Evolutionary conservation across 225 moss, liverwort and hornwort genomes (phyloP), one percentile per base, ranked within the genome.

Genomic region (Straminergon stramineum): DNA sequence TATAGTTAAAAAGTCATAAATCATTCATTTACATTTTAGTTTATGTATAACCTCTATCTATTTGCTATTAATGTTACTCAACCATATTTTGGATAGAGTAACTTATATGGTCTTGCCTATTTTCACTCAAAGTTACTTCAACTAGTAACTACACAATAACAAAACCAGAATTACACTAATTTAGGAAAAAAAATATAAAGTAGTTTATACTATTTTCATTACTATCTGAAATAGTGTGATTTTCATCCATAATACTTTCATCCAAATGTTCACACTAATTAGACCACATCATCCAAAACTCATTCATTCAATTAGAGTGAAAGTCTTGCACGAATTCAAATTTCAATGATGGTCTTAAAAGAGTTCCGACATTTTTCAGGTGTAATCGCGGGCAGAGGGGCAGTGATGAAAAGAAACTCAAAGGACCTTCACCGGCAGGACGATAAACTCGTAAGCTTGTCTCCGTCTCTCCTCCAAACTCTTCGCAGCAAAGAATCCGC

Each of bases 151-250:
- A 1, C 1, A 20, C 7, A 20, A 51, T 18, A 51, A 51, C 1
- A 51, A 9, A 17, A 51, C 11, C 0, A 75, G 0, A 7, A 1
- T 75, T 32, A 6, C 1, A 7, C 12, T 32, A 51, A 51, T 20
- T 20, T 32, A 31, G 2, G 2, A 31, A 56, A 26, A 56, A 6
- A 2, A 37, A 24, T 7, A 8, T 8, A 12, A 79, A 26, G 5
- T n/a, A 27, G 5, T 27, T 3, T 26, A 5, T 52, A 21, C 0
- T 34, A 34, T 34, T 76, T 53, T 51, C 7, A 31, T 51, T 51
- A 31, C 5, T 31, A 78, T 56, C 0, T 78, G 3, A 78, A 23
- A 70, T 39, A 21, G 6, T 70, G 13, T 22, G 10, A 24, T 31
- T 48, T 48, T 75, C 37, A 56, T 76, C 32, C 0, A 48, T 48